These are phyloP conservation scores for Sporothrix luriei DNA, from an alignment of 2,329 filamentous ascomycete genomes.

Conservation along the genomic window DNA sequence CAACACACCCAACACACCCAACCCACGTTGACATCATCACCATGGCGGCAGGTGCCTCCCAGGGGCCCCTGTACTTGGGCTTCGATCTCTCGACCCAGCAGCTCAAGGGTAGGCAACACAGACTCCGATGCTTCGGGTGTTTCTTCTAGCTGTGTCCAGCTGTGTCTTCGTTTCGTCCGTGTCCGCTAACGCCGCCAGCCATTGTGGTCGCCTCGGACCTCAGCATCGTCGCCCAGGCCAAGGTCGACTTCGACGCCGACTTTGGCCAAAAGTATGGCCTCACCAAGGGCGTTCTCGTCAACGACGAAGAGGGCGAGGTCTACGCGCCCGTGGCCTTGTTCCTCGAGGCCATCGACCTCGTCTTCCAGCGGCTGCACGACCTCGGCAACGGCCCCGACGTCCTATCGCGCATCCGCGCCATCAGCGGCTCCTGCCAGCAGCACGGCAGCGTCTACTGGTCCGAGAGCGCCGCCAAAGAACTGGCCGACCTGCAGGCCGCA, in stretches of 20 bases:
- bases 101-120: slow-evolving; percentile 70
- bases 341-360: slow-evolving; percentile 88
- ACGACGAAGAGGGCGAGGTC: slow-evolving; percentile 81
- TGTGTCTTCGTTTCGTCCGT: slow-evolving; percentile 19
- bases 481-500: slow-evolving; percentile 54
- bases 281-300: slow-evolving; percentile 83
- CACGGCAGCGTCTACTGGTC: slow-evolving; percentile 97
- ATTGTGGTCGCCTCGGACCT: slow-evolving; percentile 83
- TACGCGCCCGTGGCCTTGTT: slow-evolving; percentile 92
- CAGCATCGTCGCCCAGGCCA: slow-evolving; percentile 78
- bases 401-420: slow-evolving; percentile 72
- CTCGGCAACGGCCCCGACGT: slow-evolving; percentile 61
- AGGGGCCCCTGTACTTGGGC: slow-evolving; percentile 75
- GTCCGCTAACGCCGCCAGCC: slow-evolving; percentile 51
- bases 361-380: slow-evolving; percentile 71
- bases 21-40: slow-evolving; percentile 7
- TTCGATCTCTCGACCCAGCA: slow-evolving; percentile 98
- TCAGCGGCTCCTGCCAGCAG: slow-evolving; percentile 94
- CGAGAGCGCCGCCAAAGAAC: slow-evolving; percentile 63
- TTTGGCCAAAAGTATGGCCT: slow-evolving; percentile 72
- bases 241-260: slow-evolving; percentile 93
- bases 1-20: no score
- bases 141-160: neutral
- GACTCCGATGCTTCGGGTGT: neutral
- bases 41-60: slow-evolving; percentile 33